Percentiles rank a stretch among this genome's conserved stretches.
Conservation (phyloP, 345 rosid genomes). For the Camelina sativa region DNA sequence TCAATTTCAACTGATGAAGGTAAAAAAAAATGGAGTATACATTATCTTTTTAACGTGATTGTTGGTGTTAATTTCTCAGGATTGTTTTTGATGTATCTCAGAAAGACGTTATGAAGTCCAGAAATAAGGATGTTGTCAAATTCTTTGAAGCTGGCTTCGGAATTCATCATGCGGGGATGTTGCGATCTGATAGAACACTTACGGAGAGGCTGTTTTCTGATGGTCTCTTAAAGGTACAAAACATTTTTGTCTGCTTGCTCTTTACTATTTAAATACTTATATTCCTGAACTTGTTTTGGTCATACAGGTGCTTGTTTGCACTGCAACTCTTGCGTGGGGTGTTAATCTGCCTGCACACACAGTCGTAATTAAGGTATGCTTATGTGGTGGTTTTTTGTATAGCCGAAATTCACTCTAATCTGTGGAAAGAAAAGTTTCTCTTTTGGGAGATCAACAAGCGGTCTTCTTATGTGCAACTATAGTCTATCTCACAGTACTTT, state of each 20-base stretch:
- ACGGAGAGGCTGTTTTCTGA: constrained; percentile 92
- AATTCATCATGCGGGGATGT: constrained; percentile 98
- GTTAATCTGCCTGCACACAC: constrained; percentile 98
- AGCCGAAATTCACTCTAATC: constrained; percentile 19
- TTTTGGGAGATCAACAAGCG: constrained; percentile 27
- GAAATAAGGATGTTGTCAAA: constrained; percentile 89
- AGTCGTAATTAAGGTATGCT: constrained; percentile 91
- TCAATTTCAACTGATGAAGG: constrained; percentile 72
- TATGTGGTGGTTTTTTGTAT: constrained; percentile 17
- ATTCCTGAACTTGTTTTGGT: constrained; percentile 32
- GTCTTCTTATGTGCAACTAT: constrained; percentile 3
- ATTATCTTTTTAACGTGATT: constrained; percentile 24
- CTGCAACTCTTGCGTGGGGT: constrained; percentile 99
- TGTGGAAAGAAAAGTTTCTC: constrained; percentile 15
- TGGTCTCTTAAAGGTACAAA: constrained; percentile 81
- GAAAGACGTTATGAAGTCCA: constrained; percentile 91
- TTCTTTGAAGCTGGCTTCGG: constrained; percentile 80
- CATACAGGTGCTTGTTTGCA: constrained; percentile 90
- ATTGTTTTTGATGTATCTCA: constrained; percentile 47
- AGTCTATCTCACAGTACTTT: constrained; percentile 13
- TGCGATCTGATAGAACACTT: constrained; percentile 90
- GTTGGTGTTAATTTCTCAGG: constrained; percentile 28
- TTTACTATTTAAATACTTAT: constrained; percentile 23
- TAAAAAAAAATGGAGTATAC: constrained; percentile 33
- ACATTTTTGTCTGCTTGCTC: constrained; percentile 24